Evolutionary conservation across 495 filamentous ascomycete species (phyloP), one percentile per base, ranked within the genome.

Genomic region (Penicillium malachiteum): DNA sequence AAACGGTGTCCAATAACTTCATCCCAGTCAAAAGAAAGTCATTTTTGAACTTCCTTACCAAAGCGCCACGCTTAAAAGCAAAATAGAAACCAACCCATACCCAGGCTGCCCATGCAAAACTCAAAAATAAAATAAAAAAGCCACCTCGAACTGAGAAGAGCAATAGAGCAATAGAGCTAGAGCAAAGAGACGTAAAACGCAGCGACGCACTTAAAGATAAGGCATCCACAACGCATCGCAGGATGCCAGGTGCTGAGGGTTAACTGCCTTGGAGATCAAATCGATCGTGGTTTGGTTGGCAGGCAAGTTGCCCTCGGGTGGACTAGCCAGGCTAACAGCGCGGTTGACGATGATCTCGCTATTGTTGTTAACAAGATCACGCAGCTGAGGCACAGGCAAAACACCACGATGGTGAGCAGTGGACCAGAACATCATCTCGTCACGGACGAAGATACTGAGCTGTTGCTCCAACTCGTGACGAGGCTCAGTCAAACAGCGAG

Each of bases 341-440:
- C 87, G 86, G 73, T 92, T 96, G 41, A 96, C 91, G 45, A 97
- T 89, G 58, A 89, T 77, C 38, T 96, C 92, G 59, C 87, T 89
- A 71, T 97, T 99, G 32, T 78, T 77, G 73, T 92, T 87, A 13
- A 97, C 95, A 57, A 87, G 82, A 32, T 97, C 91, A 39, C 95
- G 82, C 44, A 99, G 76, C 68, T 89, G 85, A 8, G 74, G 79
- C 40, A 92, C 88, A 18, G 79, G 80, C 47, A 90, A 77, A 12
- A 60, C 61, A n/a, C 73, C 72, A 26, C 90, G 84, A 66, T 96
- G 90, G 51, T 88, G 86, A 52, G 83, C 84, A 8, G 90, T 96
- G 61, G 89, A 90, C 94, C 94, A 97, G 73, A 92, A 96, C 64
- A 92, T 91, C 85, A 97, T 95, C 71, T 99, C 95, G 62, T 99